Evolutionary conservation across 805 yeast genomes (phyloP).

Genomic region (Metschnikowia cubensis): DNA sequence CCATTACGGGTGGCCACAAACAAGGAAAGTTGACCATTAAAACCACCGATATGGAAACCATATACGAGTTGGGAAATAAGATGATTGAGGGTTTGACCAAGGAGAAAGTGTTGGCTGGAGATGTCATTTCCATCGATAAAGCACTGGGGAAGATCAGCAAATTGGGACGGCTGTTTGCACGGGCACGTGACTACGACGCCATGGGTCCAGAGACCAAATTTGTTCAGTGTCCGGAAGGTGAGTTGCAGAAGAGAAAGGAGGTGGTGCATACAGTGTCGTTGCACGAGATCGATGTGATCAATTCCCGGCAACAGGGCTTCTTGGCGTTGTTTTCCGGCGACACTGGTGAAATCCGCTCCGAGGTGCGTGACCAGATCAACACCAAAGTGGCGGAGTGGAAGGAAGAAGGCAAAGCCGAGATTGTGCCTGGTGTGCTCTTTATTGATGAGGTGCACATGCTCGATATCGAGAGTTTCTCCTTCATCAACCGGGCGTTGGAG

Average conservation of each 20-base stretch:
- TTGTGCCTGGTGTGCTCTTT: constrained; percentile 94
- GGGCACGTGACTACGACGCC: constrained; percentile 97
- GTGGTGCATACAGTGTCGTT: constrained; percentile 97
- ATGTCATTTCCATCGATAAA: constrained; percentile 91
- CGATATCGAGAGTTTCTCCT: constrained; percentile 94
- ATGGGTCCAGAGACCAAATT: constrained; percentile 98
- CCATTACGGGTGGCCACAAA: constrained; percentile 95
- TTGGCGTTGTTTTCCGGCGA: constrained; percentile 93
- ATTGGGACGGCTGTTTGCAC: constrained; percentile 91
- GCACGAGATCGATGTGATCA: constrained; percentile 96
- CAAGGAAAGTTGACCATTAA: constrained; percentile 97
- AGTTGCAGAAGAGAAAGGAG: constrained; percentile 90
- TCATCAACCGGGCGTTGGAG: constrained; percentile 92
- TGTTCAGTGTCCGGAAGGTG: constrained; percentile 98
- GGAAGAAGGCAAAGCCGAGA: constrained; percentile 98
- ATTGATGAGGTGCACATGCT: constrained; percentile 98
- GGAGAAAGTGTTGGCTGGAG: constrained; percentile 96
- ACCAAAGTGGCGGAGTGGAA: constrained; percentile 97
- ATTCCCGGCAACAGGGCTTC: constrained; percentile 96
- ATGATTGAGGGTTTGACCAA: constrained; percentile 92
- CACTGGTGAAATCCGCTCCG: constrained; percentile 95
- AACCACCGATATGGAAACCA: constrained; percentile 98
- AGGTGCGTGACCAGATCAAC: constrained; percentile 94
- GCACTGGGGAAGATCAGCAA: constrained; percentile 92
- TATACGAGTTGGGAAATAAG: constrained; percentile 89